Conservation (phyloP, 108 stramenopile species). For the Nitzschia putrida region DNA sequence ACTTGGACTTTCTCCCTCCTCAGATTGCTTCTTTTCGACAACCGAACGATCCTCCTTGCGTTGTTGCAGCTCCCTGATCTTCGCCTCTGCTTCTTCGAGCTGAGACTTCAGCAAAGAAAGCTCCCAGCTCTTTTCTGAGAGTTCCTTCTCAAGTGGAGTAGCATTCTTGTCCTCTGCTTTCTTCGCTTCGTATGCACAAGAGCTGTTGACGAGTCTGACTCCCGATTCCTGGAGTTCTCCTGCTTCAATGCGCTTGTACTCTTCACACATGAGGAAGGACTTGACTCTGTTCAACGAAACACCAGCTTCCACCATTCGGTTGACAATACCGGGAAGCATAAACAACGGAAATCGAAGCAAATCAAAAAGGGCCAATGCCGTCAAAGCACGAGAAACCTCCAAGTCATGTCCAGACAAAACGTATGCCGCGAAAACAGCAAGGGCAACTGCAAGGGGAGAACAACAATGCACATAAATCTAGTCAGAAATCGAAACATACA, state of each 20-base stretch:
- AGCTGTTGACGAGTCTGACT: constrained; percentile 30
- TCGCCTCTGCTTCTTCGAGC: constrained; percentile 66
- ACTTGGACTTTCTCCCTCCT: constrained; percentile 13
- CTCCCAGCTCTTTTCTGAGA: constrained; percentile 62
- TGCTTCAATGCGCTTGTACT: constrained; percentile 52
- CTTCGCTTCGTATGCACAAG: constrained; percentile 48
- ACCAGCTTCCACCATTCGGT: constrained; percentile 90
- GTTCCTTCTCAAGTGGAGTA: constrained; percentile 16
- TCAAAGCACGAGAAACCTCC: constrained; percentile 74
- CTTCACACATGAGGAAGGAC: constrained; percentile 76
- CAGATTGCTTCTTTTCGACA: background rate
- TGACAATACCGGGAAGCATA: constrained; percentile 91
- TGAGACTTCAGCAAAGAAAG: constrained; percentile 66
- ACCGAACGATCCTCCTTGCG: background rate
- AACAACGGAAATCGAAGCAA: constrained; percentile 96
- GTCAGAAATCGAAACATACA: background rate
- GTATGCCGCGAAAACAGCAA: constrained; percentile 88
- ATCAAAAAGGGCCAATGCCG: constrained; percentile 90
- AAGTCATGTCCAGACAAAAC: constrained; percentile 69
- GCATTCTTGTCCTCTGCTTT: constrained; percentile 24
- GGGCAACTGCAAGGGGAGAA: constrained; percentile 76
- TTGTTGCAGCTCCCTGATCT: constrained; percentile 39
- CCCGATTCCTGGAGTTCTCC: constrained; percentile 52
- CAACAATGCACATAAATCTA: background rate
- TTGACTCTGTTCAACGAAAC: constrained; percentile 80